Evolutionary conservation across 2,329 filamentous ascomycete genomes (phyloP).

Genomic region (Verruconis gallopava): DNA sequence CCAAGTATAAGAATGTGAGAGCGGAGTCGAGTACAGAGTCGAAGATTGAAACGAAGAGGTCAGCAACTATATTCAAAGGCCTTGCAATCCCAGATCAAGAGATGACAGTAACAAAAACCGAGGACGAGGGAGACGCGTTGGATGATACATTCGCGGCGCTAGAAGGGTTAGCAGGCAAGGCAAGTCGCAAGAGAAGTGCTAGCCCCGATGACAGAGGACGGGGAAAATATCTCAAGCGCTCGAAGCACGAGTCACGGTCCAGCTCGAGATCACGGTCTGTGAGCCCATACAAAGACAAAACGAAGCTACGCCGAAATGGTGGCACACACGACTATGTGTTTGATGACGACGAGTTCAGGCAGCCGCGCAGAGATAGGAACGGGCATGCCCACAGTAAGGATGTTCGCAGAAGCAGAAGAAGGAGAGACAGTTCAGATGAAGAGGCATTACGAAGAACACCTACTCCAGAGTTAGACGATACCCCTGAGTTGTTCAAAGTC

Average conservation of each 20-base stretch:
- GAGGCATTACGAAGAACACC: constrained; percentile 51
- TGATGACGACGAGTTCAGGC: constrained; percentile 48
- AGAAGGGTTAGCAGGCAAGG: constrained; percentile 68
- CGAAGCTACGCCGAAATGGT: constrained; percentile 16
- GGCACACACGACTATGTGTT: constrained; percentile 36
- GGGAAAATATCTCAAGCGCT: constrained; percentile 29
- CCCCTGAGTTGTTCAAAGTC: constrained; percentile 69
- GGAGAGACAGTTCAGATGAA: constrained; percentile 29
- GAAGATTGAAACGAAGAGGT: constrained; percentile 50
- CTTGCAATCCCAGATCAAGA: constrained; percentile 74
- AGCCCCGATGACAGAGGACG: constrained; percentile 39
- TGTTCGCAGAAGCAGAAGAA: constrained; percentile 11
- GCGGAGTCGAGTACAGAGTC: constrained; percentile 27
- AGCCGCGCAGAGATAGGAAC: constrained; percentile 26
- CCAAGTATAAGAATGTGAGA: constrained; percentile 56
- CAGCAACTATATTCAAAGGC: constrained; percentile 77
- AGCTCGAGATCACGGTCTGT: constrained; percentile 37
- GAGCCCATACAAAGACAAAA: constrained; percentile 19
- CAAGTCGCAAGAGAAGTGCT: constrained; percentile 41
- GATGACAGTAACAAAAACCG: constrained; percentile 27
- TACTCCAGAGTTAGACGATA: constrained; percentile 64
- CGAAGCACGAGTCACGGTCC: too few species aligned
- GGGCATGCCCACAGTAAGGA: constrained; percentile 8
- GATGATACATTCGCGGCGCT: constrained; percentile 88
- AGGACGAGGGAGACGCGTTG: constrained; percentile 51